phyloP scores from a whole-genome alignment of 257 asterid genomes.

The Ilex aquifolium region DNA sequence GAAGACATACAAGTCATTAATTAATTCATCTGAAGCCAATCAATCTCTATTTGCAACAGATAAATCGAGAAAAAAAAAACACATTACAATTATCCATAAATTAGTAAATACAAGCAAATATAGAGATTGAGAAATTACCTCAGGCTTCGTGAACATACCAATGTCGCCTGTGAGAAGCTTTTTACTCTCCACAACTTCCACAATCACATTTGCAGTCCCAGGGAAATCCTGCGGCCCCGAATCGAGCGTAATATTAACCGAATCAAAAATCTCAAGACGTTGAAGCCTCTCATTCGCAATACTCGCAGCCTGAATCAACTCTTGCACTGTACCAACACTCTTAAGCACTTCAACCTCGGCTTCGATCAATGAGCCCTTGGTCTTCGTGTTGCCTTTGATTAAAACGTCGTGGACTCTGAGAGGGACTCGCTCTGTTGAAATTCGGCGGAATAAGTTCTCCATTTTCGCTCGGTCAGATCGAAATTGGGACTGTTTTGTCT shows the following conservation, averaged over 20 bases:
- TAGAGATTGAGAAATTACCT: conserved; percentile 33
- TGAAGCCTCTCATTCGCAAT: conserved; percentile 55
- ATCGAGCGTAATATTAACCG: conserved; percentile 70
- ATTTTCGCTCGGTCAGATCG: conserved; percentile 41
- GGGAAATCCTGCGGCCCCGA: conserved; percentile 92
- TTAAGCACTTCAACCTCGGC: conserved; percentile 55
- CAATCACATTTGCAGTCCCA: conserved; percentile 79
- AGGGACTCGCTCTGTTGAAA: conserved; percentile 60
- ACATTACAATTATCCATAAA: too few relatives aligned
- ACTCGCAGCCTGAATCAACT: conserved; percentile 58
- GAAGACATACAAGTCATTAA: too few relatives aligned
- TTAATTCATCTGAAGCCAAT: too few relatives aligned
- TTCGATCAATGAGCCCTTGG: conserved; percentile 65
- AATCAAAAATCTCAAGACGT: conserved; percentile 63
- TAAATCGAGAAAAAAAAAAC: too few relatives aligned
- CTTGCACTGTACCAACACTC: conserved; percentile 58
- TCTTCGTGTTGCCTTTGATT: conserved; percentile 77
- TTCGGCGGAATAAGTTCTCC: conserved; percentile 53
- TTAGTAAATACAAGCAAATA: too few relatives aligned
- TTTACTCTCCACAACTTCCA: conserved; percentile 62
- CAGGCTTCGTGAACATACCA: conserved; percentile 75
- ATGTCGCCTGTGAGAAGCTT: conserved; percentile 56
- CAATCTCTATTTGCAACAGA: too few relatives aligned
- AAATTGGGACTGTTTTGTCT: conserved; percentile 38
- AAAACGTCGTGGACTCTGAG: conserved; percentile 77